phyloP scores from a whole-genome alignment of 2,329 filamentous ascomycete species.

The Phyllosticta citriasiana region DNA sequence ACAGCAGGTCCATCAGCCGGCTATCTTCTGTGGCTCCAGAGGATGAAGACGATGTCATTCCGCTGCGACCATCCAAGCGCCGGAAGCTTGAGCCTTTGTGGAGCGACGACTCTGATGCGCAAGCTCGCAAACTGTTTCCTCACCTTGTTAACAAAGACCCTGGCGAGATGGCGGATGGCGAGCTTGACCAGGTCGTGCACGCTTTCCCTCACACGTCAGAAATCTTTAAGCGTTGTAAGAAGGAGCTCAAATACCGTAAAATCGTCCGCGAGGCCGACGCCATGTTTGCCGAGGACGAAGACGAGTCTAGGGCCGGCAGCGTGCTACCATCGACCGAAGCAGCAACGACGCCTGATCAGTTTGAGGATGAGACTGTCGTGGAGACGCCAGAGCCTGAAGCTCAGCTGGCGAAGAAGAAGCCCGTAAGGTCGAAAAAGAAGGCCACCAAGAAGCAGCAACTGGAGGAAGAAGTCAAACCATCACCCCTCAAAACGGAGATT shows the following conservation, averaged over 20 bases:
- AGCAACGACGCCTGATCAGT: constrained; percentile 35
- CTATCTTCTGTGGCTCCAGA: constrained; percentile 43
- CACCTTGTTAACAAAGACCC: constrained; percentile 50
- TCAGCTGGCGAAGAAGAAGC: constrained; percentile 32
- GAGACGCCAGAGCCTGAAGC: constrained; percentile 26
- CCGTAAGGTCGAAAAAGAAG: constrained; percentile 59
- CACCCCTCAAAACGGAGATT: constrained; percentile 36
- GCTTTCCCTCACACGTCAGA: constrained; percentile 46
- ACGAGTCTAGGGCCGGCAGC: constrained; percentile 28
- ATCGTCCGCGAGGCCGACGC: constrained; percentile 78
- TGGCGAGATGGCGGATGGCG: constrained; percentile 57
- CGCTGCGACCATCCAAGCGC: constrained; percentile 35
- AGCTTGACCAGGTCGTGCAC: constrained; percentile 46
- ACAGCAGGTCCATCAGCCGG: constrained; percentile 71
- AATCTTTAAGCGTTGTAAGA: constrained; percentile 67
- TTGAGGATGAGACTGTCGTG: constrained; percentile 21
- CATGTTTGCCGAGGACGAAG: constrained; percentile 53
- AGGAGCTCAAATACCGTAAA: constrained; percentile 56
- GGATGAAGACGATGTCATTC: constrained; percentile 39
- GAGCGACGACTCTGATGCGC: constrained; percentile 38
- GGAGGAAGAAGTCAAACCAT: constrained; percentile 43
- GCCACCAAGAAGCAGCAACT: constrained; percentile 59
- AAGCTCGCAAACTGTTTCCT: constrained; percentile 37
- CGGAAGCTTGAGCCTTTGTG: constrained; percentile 35
- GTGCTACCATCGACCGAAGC: constrained; percentile 38